Conservation (phyloP, 75 land plant genomes). For the Azolla pinnata region DNA sequence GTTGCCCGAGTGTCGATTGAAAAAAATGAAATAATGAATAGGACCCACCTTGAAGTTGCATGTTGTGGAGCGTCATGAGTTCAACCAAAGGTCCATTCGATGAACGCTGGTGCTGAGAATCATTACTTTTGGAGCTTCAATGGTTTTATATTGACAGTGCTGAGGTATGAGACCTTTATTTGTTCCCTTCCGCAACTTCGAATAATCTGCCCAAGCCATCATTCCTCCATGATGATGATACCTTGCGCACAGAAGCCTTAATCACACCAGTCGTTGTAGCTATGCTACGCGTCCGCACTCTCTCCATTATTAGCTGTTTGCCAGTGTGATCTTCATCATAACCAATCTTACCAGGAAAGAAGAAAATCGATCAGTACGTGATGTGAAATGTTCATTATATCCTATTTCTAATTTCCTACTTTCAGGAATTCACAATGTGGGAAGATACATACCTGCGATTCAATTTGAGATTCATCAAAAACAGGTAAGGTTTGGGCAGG, state of each 20-base stretch:
- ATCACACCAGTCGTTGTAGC: neutral
- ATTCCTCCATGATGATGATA: slow-evolving; percentile 20
- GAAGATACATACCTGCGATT: slow-evolving; percentile 49
- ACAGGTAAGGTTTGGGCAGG: slow-evolving; percentile 13
- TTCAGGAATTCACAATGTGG: too few relatives aligned
- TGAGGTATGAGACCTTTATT: neutral
- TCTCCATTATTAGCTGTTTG: slow-evolving; percentile 76
- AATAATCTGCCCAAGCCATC: slow-evolving; percentile 29
- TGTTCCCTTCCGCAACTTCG: slow-evolving; percentile 30
- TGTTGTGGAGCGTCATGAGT: too few relatives aligned
- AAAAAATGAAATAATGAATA: too few relatives aligned
- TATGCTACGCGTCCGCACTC: slow-evolving; percentile 42
- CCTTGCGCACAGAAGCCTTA: neutral
- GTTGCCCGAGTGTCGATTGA: too few relatives aligned
- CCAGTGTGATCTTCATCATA: slow-evolving; percentile 93
- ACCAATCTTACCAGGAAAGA: slow-evolving; percentile 44
- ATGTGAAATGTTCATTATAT: too few relatives aligned
- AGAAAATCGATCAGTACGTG: too few relatives aligned
- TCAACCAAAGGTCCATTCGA: too few relatives aligned
- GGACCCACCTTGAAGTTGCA: too few relatives aligned
- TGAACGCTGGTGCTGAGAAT: too few relatives aligned
- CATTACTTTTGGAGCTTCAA: too few relatives aligned
- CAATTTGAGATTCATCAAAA: slow-evolving; percentile 82
- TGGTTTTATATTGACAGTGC: too few relatives aligned
- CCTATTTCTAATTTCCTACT: too few relatives aligned